These are phyloP conservation scores for Spergularia bocconei DNA, from an alignment of 148 eudicot genomes.

Conservation along the genomic window DNA sequence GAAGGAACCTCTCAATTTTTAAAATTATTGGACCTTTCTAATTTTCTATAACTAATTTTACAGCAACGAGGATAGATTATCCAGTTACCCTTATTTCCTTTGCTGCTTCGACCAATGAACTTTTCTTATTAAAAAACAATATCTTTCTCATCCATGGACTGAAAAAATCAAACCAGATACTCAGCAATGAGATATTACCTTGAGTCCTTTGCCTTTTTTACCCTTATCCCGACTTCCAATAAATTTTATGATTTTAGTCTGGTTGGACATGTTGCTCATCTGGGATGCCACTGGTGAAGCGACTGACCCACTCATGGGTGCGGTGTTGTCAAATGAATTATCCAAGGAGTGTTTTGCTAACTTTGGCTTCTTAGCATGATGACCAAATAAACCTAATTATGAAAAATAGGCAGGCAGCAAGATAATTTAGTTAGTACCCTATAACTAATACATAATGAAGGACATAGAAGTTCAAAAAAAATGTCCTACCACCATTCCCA, in stretches of 20 bases:
- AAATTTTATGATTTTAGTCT: slow-evolving; percentile 71
- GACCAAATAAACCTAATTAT: slow-evolving; percentile 57
- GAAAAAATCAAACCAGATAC: not conserved
- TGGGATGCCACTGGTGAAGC: slow-evolving; percentile 87
- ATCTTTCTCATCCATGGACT: too few species aligned
- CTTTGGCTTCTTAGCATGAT: slow-evolving; percentile 65
- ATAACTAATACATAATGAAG: not conserved
- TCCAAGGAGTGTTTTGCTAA: slow-evolving; percentile 56
- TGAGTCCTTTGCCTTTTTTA: slow-evolving; percentile 61
- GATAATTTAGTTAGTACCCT: not conserved
- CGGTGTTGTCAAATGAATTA: slow-evolving; percentile 54
- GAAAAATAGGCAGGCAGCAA: slow-evolving; percentile 9
- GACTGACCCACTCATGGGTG: slow-evolving; percentile 55
- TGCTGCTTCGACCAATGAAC: too few species aligned
- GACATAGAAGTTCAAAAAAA: not conserved
- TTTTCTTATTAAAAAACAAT: too few species aligned
- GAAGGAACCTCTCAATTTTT: too few species aligned
- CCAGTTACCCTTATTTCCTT: too few species aligned
- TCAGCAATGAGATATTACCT: slow-evolving; percentile 45
- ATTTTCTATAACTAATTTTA: too few species aligned
- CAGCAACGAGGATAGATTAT: too few species aligned
- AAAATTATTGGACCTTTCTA: too few species aligned
- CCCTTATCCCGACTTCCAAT: slow-evolving; percentile 71
- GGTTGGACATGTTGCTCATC: slow-evolving; percentile 84
- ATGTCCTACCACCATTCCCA: slow-evolving; percentile 61